Percentiles rank a stretch among this genome's conserved stretches.
These are phyloP conservation scores for Tephrocybe sp. DNA, from an alignment of 768 basidiomycete species.

Conservation along the genomic window DNA sequence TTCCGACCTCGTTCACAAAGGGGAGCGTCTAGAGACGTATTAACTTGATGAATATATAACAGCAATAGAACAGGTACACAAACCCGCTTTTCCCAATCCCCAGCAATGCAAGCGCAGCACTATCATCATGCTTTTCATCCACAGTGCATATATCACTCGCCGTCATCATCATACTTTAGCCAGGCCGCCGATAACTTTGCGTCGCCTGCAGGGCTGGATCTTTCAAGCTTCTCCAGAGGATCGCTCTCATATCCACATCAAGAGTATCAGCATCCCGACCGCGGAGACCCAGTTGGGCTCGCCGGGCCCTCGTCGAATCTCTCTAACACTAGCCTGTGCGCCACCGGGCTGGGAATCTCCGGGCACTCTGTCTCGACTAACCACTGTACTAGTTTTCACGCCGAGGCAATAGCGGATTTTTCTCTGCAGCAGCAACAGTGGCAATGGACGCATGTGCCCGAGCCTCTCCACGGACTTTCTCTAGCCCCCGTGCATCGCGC, in stretches of 20 bases:
- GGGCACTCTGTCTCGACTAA: slow-evolving; percentile 23
- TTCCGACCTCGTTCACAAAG: slow-evolving; percentile 40
- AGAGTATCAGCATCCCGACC: slow-evolving; percentile 41
- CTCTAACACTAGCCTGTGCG: slow-evolving; percentile 33
- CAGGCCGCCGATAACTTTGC: slow-evolving; percentile 24
- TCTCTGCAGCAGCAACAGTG: slow-evolving; percentile 26
- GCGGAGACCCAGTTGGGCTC: slow-evolving; percentile 31
- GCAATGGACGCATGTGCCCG: slow-evolving; percentile 21
- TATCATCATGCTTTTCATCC: slow-evolving; percentile 25
- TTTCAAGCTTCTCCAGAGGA: slow-evolving; percentile 48
- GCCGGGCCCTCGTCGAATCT: slow-evolving; percentile 27
- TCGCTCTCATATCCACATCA: slow-evolving; percentile 43
- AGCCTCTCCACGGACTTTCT: slow-evolving; percentile 29
- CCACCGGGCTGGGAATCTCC: slow-evolving; percentile 44
- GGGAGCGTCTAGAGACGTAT: slow-evolving; percentile 38
- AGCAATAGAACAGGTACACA: slow-evolving; percentile 27
- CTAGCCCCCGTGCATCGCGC: slow-evolving; percentile 26
- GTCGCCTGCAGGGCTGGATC: slow-evolving; percentile 31
- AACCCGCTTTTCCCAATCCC: slow-evolving; percentile 31
- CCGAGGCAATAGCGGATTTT: slow-evolving; percentile 40
- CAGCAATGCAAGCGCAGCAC: slow-evolving; percentile 37
- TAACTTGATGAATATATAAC: slow-evolving; percentile 47
- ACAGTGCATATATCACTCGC: slow-evolving; percentile 26
- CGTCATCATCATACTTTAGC: slow-evolving; percentile 8
- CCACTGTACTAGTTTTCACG: slow-evolving; percentile 22